Evolutionary conservation across 2,329 filamentous ascomycete species (phyloP), one percentile per base, ranked within the genome.

Genomic region (Aspergillus novofumigatus): DNA sequence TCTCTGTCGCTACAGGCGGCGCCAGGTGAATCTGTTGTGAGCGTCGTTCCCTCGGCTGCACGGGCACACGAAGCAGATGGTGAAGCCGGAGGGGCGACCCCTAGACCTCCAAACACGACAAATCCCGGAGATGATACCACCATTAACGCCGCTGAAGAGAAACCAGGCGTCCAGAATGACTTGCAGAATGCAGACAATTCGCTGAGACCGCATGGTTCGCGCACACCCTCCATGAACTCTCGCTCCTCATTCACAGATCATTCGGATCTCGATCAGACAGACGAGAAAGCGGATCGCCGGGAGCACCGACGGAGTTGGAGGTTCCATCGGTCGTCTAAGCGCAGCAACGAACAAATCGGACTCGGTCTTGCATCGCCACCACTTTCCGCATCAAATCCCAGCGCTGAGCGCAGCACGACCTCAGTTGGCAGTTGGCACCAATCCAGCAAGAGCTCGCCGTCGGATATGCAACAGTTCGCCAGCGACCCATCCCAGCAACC

Each of bases 171-270:
- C 14, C 56, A 63, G 10, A 79, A 14, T 21, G 80, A 84, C 52
- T 62, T 75, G 55, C 78, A 80, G 52, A 74, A 79, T 55, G 70
- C 76, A 53, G 74, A 80, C 59, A 74, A 78, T 6, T 80, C 82
- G 0, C 71, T 92, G 32, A 86, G 84, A 62, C 85, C 87, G 0
- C 85, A 86, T 61, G 82, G 83, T 58, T 96, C 91, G 0, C 90
- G 90, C 0, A 85, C 89, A 0, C 85, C 87, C 2, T 96, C 92
- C 0, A 80, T 92, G 57, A 86, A 90, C 64, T 93, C 91, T 10
- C 81, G 82, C 49, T 84, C 83, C 0, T 86, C 83, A 2, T 80
- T 86, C 62, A 94, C 93, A 25, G 92, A 95, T 63, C 85, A 87
- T 23, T 96, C 91, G 0, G 92, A 96, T 68, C 70, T 86, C 29